Evolutionary conservation across 331 rosid genomes (phyloP), one percentile per base, ranked within the genome.

Genomic region (Malus hybrid): DNA sequence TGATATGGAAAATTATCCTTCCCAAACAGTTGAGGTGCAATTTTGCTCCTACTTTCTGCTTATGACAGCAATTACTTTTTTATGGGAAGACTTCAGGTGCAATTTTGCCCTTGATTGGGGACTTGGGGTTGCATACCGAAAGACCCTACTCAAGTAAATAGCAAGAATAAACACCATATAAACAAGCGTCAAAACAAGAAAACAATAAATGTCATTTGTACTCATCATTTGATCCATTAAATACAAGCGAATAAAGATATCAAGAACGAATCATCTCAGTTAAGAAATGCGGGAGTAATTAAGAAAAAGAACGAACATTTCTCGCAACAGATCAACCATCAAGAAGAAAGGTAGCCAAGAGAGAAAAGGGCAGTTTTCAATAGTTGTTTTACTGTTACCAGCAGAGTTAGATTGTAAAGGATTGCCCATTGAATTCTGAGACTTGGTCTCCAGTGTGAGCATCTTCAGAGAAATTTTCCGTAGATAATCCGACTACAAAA

Each of bases 91-190:
- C 39, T 34, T 34, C 39, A 34, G 39, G 39, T 34, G 39, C 39
- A 34, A 34, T 34, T 34, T 34, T 86, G 94, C 73, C 91, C 97
- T 72, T 78, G 91, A 79, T 84, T 91, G 75, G 73, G 86, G 71
- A 80, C 84, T 79, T 86, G 94, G 57, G 90, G 27, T 79, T 64
- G 96, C 83, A 85, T 76, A 78, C 75, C 73, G 31, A 86, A 86
- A 55, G 80, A 73, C 69, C 91, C 98, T 90, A 77, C 64, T 57
- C 82, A 76, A 71, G 68, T 60, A 73, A 27, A 48, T 14, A 4
- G 3, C 24, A 60, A 56, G 42, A 73, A 55, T 67, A 70, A 61
- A 67, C 22, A 39, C 29, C 67, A 50, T 18, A 31, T 12, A 32
- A 5, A 54, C 5, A 62, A 22, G 27, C 14, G 16, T 52, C 15